Evolutionary conservation across 1,284 basidiomycete species (phyloP).

Genomic region (Xerocomus minutiporus): DNA sequence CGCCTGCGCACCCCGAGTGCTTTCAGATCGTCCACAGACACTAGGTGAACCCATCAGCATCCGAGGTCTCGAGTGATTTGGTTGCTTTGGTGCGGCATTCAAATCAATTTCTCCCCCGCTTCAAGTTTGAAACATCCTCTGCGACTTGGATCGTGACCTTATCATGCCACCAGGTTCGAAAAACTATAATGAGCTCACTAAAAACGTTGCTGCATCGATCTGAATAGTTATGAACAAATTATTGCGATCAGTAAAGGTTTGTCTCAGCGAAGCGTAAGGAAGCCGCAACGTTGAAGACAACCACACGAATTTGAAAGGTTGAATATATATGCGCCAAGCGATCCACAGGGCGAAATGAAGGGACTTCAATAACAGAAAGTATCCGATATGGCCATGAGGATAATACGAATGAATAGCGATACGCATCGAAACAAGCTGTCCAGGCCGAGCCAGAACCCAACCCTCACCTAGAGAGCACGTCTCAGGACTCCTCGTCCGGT

Average conservation of each 20-base stretch:
- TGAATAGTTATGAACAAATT: neutral
- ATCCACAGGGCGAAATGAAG: neutral
- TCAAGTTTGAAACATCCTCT: too few species aligned
- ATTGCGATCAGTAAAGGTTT: too few species aligned
- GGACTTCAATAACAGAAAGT: neutral
- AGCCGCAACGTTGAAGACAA: neutral
- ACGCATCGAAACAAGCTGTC: neutral
- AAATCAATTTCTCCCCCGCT: too few species aligned
- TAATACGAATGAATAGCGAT: constrained; percentile 30
- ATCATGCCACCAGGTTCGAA: too few species aligned
- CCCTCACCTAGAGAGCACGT: neutral
- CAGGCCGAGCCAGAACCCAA: neutral
- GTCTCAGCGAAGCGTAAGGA: neutral
- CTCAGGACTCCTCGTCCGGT: constrained; percentile 42
- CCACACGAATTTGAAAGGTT: neutral
- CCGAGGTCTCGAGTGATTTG: too few species aligned
- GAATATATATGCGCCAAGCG: too few species aligned
- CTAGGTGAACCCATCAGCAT: too few species aligned
- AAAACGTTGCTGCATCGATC: neutral
- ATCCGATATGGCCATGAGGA: constrained; percentile 31
- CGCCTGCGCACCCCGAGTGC: too few species aligned
- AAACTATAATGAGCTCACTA: too few species aligned
- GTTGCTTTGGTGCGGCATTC: too few species aligned
- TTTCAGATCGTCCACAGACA: too few species aligned
- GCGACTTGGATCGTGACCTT: too few species aligned